These are phyloP conservation scores for Mesembryanthemum crystallinum DNA, from an alignment of 148 eudicot species.

Conservation along the genomic window DNA sequence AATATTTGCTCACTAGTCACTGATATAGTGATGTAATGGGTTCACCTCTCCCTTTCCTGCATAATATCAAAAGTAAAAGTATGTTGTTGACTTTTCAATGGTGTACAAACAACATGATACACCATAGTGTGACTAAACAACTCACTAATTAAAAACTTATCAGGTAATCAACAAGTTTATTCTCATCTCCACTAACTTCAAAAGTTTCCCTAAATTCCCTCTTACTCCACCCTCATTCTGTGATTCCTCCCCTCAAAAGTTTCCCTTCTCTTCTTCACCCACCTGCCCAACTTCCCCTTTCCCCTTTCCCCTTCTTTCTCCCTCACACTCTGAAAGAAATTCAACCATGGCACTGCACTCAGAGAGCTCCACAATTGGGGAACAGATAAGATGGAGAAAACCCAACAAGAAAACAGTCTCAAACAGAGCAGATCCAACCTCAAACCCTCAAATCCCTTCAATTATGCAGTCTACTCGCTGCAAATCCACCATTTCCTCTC, in stretches of 20 bases:
- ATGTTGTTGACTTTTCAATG: too few species aligned
- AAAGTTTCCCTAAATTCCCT: constrained; percentile 18
- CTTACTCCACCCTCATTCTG: constrained; percentile 23
- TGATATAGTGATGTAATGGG: too few species aligned
- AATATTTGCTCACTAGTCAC: too few species aligned
- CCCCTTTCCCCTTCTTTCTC: not conserved
- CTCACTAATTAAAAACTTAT: not conserved
- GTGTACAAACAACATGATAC: too few species aligned
- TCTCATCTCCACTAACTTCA: not conserved
- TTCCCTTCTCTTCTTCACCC: not conserved
- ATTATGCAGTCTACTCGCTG: constrained; percentile 44
- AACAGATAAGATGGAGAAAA: constrained; percentile 33
- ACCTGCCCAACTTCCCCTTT: not conserved
- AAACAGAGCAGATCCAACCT: constrained; percentile 6
- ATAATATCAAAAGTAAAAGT: too few species aligned
- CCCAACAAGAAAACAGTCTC: constrained; percentile 34
- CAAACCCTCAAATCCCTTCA: constrained; percentile 40
- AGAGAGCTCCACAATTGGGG: constrained; percentile 43
- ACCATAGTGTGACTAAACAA: too few species aligned
- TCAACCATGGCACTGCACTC: constrained; percentile 27
- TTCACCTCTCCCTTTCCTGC: too few species aligned
- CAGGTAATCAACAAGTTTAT: not conserved
- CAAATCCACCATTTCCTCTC: constrained; percentile 56
- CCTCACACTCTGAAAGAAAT: not conserved
- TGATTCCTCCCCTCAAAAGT: not conserved